A percentile compares a stretch with the other conserved stretches of the same genome.
These are phyloP conservation scores for Yamadazyma ubonensis DNA, from an alignment of 805 yeast genomes.

Conservation along the genomic window DNA sequence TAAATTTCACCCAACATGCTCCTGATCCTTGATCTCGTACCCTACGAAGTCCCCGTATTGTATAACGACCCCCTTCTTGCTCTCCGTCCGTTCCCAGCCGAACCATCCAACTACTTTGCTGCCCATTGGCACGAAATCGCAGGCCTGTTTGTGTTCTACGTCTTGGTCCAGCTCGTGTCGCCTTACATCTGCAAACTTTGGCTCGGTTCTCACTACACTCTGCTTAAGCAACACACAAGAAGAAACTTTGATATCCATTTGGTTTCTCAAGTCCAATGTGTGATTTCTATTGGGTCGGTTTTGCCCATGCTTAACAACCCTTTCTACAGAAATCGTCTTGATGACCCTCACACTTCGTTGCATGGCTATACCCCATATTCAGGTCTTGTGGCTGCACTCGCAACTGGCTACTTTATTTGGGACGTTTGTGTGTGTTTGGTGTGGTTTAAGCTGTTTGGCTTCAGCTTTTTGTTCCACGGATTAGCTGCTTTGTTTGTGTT, in stretches of 20 bases:
- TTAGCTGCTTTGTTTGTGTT: constrained; percentile 77
- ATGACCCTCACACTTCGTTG: constrained; percentile 45
- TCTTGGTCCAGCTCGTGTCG: constrained; percentile 49
- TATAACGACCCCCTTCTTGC: constrained; percentile 43
- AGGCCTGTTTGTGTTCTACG: constrained; percentile 60
- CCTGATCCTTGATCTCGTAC: constrained; percentile 4
- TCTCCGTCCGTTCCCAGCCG: constrained; percentile 46
- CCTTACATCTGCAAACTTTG: constrained; percentile 48
- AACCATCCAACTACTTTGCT: constrained; percentile 41
- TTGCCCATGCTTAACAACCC: constrained; percentile 66
- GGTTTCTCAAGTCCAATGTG: constrained; percentile 82
- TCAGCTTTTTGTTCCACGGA: constrained; percentile 82
- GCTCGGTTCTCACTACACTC: constrained; percentile 56
- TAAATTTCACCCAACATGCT: background rate
- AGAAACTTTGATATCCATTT: constrained; percentile 87
- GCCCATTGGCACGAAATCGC: constrained; percentile 78
- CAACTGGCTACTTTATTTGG: constrained; percentile 91
- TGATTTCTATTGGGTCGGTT: constrained; percentile 58
- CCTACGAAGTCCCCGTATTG: constrained; percentile 22
- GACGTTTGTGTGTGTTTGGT: constrained; percentile 69
- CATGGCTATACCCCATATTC: constrained; percentile 74
- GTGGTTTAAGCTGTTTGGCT: constrained; percentile 69
- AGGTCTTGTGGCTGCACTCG: constrained; percentile 68
- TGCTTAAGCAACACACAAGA: constrained; percentile 44
- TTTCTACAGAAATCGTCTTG: constrained; percentile 33